These are phyloP conservation scores for Phytophthora lateralis DNA, from an alignment of 352 stramenopile genomes.

Conservation along the genomic window DNA sequence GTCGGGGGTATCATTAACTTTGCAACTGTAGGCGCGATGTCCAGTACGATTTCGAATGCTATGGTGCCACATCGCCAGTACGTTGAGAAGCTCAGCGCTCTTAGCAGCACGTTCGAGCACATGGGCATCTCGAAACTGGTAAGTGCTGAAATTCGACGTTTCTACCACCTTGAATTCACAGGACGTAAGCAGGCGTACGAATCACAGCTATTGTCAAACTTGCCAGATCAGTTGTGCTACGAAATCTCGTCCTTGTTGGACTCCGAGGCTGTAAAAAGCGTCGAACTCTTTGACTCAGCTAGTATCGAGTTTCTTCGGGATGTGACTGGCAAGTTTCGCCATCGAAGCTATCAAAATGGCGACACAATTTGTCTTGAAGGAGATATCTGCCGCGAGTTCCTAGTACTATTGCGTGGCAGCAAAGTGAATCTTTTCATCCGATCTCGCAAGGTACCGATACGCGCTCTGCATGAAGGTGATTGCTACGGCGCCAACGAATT, in stretches of 20 bases:
- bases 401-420: conserved; percentile 60
- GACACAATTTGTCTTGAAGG: conserved; percentile 75
- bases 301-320: conserved; percentile 78
- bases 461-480: conserved; percentile 64
- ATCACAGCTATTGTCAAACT: conserved; percentile 62
- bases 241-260: conserved; percentile 78
- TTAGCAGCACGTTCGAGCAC: conserved; percentile 72
- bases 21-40: conserved; percentile 79
- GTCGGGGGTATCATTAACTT: conserved; percentile 81
- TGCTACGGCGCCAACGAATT: conserved; percentile 77
- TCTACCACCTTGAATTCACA: conserved; percentile 75
- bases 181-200: conserved; percentile 71
- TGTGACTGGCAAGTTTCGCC: conserved; percentile 80
- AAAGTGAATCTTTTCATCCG: conserved; percentile 74
- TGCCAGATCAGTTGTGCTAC: conserved; percentile 79
- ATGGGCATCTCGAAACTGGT: conserved; percentile 58
- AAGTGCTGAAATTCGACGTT: conserved; percentile 66
- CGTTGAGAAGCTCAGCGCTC: conserved; percentile 69
- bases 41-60: conserved; percentile 75
- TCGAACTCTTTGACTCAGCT: conserved; percentile 64
- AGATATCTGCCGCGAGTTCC: conserved; percentile 72
- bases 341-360: conserved; percentile 72
- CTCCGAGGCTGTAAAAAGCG: conserved; percentile 55
- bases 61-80: conserved; percentile 65
- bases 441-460: conserved; percentile 48